phyloP scores from a whole-genome alignment of 768 basidiomycete genomes.

The Termitomyces sp. region DNA sequence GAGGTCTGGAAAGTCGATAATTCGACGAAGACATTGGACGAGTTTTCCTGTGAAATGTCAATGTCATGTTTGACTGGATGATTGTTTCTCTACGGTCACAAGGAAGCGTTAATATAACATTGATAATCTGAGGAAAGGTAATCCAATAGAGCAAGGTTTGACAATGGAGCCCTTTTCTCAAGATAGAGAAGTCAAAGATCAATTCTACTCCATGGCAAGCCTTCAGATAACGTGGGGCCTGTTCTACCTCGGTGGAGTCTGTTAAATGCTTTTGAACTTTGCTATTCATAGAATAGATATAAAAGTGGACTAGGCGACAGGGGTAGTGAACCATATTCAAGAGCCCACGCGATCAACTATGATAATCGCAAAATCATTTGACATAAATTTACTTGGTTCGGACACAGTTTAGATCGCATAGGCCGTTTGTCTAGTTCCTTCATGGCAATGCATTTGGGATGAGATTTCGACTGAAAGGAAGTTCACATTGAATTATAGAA shows the following conservation, averaged over 20 bases:
- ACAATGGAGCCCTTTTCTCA: not conserved
- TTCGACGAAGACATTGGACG: not conserved
- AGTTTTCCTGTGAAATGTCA: not conserved
- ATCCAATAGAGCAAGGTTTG: not conserved
- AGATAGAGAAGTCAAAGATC: not conserved
- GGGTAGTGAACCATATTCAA: too few species aligned
- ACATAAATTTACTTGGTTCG: too few species aligned
- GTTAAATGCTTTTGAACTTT: not conserved
- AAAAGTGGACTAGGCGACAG: too few species aligned
- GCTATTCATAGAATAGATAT: not conserved
- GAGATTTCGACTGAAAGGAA: not conserved
- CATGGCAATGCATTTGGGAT: too few species aligned
- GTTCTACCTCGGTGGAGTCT: not conserved
- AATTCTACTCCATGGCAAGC: not conserved
- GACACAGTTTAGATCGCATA: too few species aligned
- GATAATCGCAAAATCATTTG: too few species aligned
- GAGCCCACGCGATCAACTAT: too few species aligned
- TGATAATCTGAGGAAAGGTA: not conserved
- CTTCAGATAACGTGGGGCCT: not conserved
- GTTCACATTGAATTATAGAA: too few species aligned
- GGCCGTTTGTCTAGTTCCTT: too few species aligned
- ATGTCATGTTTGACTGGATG: not conserved
- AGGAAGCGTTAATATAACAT: not conserved
- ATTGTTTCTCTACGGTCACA: not conserved
- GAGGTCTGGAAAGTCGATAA: not conserved